A percentile compares a stretch with the other conserved stretches of the same genome.
These are phyloP conservation scores for Carex pumila DNA, from an alignment of 176 grass and related monocot species.

Conservation along the genomic window DNA sequence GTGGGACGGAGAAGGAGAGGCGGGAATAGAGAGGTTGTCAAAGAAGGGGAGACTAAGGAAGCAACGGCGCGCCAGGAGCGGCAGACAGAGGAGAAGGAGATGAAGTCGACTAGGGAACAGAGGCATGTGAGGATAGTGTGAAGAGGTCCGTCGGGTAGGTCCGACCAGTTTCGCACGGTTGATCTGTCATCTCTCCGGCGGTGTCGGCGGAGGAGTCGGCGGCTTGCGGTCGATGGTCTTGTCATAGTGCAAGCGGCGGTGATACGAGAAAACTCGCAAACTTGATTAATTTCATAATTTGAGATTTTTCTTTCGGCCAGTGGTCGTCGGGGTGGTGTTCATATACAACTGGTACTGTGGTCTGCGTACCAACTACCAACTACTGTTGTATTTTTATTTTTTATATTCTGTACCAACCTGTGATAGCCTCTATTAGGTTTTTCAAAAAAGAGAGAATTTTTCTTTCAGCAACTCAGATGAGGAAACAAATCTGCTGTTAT, in stretches of 20 bases:
- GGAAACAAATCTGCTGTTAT: too few species aligned
- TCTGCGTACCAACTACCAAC: too few species aligned
- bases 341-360: too few species aligned
- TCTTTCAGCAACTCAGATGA: too few species aligned
- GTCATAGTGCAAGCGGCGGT: not conserved
- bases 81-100: slow-evolving; percentile 11
- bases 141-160: slow-evolving; percentile 3
- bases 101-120: slow-evolving; percentile 6
- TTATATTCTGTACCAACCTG: too few species aligned
- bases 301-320: not conserved
- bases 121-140: slow-evolving; percentile 3
- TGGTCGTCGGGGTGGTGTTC: too few species aligned
- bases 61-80: slow-evolving; percentile 8
- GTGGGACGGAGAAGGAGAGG: slow-evolving; percentile 11
- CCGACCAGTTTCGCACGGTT: not conserved
- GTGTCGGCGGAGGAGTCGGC: not conserved
- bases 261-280: not conserved
- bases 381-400: too few species aligned
- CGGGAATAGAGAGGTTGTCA: not conserved
- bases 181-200: not conserved
- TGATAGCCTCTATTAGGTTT: too few species aligned
- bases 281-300: not conserved
- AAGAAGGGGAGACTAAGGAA: not conserved
- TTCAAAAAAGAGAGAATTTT: too few species aligned
- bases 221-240: not conserved